A percentile compares a stretch with the other conserved stretches of the same genome.
Evolutionary conservation across 106 monocot species (phyloP).

Genomic region (Acorus calamus): DNA sequence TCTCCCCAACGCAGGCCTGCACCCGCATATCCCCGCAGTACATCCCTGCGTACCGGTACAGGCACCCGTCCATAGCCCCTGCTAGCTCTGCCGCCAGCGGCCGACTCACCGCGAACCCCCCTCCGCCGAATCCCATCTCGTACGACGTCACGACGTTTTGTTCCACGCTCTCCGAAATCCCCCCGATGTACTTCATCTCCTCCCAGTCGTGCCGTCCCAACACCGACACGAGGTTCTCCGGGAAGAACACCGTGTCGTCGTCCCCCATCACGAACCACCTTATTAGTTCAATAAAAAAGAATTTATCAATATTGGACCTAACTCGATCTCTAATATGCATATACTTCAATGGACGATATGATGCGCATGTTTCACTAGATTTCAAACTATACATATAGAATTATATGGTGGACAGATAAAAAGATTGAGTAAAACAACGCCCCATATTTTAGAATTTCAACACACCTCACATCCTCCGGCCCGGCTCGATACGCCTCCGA

Average conservation of each 20-base stretch:
- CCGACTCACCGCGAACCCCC: constrained; percentile 4
- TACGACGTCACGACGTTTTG: constrained; percentile 1
- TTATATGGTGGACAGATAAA: too few relatives aligned
- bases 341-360: too few relatives aligned
- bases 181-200: constrained; percentile 10
- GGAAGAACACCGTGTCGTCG: constrained; percentile 16
- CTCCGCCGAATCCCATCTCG: constrained; percentile 7
- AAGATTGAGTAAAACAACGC: too few relatives aligned
- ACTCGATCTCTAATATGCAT: too few relatives aligned
- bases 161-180: constrained; percentile 4
- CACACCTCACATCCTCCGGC: not conserved
- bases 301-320: too few relatives aligned
- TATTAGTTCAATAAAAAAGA: too few relatives aligned
- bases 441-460: too few relatives aligned
- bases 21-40: constrained; percentile 1
- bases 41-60: not conserved
- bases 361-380: too few relatives aligned
- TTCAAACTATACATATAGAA: too few relatives aligned
- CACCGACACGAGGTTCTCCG: constrained; percentile 9
- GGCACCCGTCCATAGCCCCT: constrained; percentile 1
- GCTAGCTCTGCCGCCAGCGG: not conserved
- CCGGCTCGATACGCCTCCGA: not conserved
- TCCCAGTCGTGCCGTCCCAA: constrained; percentile 1
- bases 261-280: constrained; percentile 17
- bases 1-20: constrained; percentile 7